Base-by-base conservation (phyloP, 139 green algal genomes). In the Coelastrella sp. region DNA sequence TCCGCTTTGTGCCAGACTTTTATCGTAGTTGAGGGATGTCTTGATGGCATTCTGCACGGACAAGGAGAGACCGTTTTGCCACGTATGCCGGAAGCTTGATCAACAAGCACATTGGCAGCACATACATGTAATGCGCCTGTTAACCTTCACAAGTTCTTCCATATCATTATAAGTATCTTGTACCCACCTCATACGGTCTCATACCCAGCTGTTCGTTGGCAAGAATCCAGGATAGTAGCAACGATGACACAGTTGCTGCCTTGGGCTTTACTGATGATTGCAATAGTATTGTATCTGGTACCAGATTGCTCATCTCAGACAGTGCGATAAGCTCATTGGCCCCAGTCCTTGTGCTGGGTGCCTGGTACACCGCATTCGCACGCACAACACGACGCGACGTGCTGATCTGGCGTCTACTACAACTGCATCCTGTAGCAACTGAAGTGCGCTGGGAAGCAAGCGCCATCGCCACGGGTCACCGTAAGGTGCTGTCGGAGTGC, bases 21-120 rank as follows among this genome's bases (percentile, higher is more conserved):
- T 89, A 74, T 94, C 91, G 43, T 94, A 96, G 3, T 87, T 88
- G 7, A 94, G 79, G 0, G 93, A 94, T 21, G 91, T 87, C 60
- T 92, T 88, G 27, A 98, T 93, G 35, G 94, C 94, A 69, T 92
- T 92, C 93, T 96, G 90, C 78, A 69, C 2, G 9, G 5, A 13
- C 11, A 69, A 15, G 17, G 0, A 38, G 7, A 30, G 17, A 69
- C 62, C 25, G 62, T 7, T 40, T 69, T 69, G 53, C 41, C 40
- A 35, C 73, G 35, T 30, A 17, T 37, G 38, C 19, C 71, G 71
- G 37, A 38, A 38, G 9, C 11, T 60, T n/a, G 27, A 79, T 51
- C 37, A 57, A 32, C 17, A 21, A 37, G 35, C 40, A 27, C 38
- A 57, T 38, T 45, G 48, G 48, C 48, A 57, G 17, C 48, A 2